phyloP scores from a whole-genome alignment of 169 alveolate species.

The Babesia sp. region DNA sequence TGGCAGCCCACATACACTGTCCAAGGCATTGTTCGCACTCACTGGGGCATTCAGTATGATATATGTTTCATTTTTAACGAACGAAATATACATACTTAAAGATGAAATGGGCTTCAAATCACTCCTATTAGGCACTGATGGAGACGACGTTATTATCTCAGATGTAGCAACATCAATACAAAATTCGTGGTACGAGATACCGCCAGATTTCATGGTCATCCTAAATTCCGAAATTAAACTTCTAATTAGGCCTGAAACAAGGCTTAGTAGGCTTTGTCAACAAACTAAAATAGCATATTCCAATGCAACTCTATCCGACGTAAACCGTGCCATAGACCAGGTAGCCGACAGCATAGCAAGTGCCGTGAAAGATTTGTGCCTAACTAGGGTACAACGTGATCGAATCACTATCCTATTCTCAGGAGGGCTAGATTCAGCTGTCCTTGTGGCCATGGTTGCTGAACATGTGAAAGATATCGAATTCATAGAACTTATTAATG shows the following conservation, averaged over 20 bases:
- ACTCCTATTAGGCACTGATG: slow-evolving; percentile 6
- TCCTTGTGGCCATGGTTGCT: slow-evolving; percentile 63
- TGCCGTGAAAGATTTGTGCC: slow-evolving; percentile 23
- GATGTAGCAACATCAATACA: neutral
- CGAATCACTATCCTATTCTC: slow-evolving; percentile 68
- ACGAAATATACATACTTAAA: slow-evolving; percentile 20
- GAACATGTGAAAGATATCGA: slow-evolving; percentile 31
- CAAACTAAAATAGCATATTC: neutral
- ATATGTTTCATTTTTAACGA: slow-evolving; percentile 27
- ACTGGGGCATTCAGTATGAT: slow-evolving; percentile 32
- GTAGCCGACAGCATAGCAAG: slow-evolving; percentile 8
- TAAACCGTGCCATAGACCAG: slow-evolving; percentile 3
- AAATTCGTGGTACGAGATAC: slow-evolving; percentile 39
- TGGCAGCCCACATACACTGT: neutral
- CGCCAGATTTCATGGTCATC: slow-evolving; percentile 25
- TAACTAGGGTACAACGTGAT: neutral
- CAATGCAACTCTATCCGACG: slow-evolving; percentile 1
- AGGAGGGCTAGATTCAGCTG: slow-evolving; percentile 76
- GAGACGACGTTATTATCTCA: neutral
- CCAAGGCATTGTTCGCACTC: neutral
- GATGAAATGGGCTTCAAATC: slow-evolving; percentile 54
- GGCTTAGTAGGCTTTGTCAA: neutral
- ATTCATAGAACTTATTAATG: slow-evolving; percentile 67
- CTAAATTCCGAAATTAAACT: neutral
- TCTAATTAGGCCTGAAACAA: neutral